Conservation (phyloP, 306 rosid genomes). For the Acacia crassicarpa region DNA sequence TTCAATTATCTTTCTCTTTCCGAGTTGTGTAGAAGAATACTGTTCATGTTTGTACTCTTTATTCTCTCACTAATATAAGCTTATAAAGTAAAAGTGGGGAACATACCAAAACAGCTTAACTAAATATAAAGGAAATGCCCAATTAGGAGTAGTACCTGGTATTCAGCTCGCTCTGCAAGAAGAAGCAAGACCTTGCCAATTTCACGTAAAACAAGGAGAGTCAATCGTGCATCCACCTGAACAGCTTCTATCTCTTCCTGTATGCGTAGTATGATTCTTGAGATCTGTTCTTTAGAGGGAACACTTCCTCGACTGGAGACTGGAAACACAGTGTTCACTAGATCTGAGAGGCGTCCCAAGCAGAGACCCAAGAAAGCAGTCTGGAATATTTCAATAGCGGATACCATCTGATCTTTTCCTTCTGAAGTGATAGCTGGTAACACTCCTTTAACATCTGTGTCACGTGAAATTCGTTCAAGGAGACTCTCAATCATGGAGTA, state of each 20-base stretch:
- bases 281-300: constrained; percentile 91
- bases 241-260: constrained; percentile 97
- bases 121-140: background rate
- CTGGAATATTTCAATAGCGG: constrained; percentile 93
- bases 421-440: constrained; percentile 79
- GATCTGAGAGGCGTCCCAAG: constrained; percentile 90
- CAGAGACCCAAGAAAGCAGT: constrained; percentile 85
- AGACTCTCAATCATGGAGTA: constrained; percentile 89
- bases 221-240: constrained; percentile 88
- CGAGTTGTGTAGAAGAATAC: background rate
- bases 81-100: background rate
- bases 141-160: constrained; percentile 55
- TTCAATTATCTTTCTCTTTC: background rate
- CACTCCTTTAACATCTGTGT: constrained; percentile 93
- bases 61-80: background rate
- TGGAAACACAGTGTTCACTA: constrained; percentile 88
- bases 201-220: constrained; percentile 96
- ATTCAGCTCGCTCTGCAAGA: constrained; percentile 85
- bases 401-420: constrained; percentile 78
- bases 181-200: constrained; percentile 91
- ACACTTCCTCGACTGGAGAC: constrained; percentile 95
- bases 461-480: constrained; percentile 92
- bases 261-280: constrained; percentile 72
- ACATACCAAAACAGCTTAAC: background rate
- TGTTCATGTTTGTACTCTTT: background rate